phyloP scores from a whole-genome alignment of 2,329 filamentous ascomycete genomes.

The Capronia americana region DNA sequence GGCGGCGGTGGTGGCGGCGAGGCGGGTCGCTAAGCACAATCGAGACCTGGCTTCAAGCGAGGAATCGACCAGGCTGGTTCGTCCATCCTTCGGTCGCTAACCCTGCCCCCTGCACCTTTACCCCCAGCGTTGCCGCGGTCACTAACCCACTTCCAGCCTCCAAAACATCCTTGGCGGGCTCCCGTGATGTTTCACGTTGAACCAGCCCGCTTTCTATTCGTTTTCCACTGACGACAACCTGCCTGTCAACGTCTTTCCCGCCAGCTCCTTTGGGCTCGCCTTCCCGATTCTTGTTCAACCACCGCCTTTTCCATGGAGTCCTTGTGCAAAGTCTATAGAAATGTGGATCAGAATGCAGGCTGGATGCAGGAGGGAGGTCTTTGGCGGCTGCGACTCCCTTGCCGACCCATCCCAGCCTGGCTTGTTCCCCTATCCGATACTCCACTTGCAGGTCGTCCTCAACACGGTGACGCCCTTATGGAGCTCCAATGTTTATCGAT shows the following conservation, averaged over 20 bases:
- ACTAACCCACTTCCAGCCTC: constrained; percentile 29
- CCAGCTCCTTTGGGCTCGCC: constrained; percentile 6
- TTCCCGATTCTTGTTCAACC: constrained; percentile 12
- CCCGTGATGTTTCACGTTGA: constrained; percentile 30
- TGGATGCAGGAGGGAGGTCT: background rate
- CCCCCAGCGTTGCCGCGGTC: constrained; percentile 11
- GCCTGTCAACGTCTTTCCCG: constrained; percentile 1
- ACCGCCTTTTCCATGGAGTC: background rate
- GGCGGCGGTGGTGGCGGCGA: constrained; percentile 7
- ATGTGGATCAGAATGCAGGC: constrained; percentile 1
- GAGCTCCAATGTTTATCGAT: background rate
- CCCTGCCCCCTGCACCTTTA: constrained; percentile 14
- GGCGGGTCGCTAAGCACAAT: constrained; percentile 1
- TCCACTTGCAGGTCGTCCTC: constrained; percentile 12
- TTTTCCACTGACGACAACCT: background rate
- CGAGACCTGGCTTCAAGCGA: constrained; percentile 10
- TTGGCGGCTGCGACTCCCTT: background rate
- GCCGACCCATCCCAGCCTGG: constrained; percentile 25
- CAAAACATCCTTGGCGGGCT: constrained; percentile 23
- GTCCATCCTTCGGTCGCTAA: constrained; percentile 7
- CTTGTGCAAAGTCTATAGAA: constrained; percentile 6
- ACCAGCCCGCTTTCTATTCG: constrained; percentile 26
- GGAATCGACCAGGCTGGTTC: background rate
- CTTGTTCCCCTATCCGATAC: constrained; percentile 29
- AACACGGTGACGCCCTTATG: constrained; percentile 12